phyloP scores from a whole-genome alignment of 2,329 filamentous ascomycete genomes.

The Tolypocladium guangdongense region DNA sequence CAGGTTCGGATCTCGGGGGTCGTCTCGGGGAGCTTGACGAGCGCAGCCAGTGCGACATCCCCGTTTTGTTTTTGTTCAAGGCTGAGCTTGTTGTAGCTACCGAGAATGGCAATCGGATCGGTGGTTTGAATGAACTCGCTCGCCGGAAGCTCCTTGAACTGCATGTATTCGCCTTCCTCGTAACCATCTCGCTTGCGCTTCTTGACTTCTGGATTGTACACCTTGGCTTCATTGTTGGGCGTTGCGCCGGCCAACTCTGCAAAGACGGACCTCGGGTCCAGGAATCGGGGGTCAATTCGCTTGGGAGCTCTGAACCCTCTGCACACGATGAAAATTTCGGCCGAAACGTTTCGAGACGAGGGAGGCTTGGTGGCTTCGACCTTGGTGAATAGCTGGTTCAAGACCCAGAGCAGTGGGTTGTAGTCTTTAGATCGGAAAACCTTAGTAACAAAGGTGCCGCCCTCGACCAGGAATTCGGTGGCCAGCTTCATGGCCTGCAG shows the following conservation, averaged over 20 bases:
- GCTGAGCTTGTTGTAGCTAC: constrained; percentile 70
- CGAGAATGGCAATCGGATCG: constrained; percentile 88
- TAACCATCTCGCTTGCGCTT: constrained; percentile 97
- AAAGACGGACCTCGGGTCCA: constrained; percentile 84
- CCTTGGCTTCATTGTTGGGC: constrained; percentile 94
- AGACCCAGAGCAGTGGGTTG: constrained; percentile 90
- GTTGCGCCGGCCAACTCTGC: constrained; percentile 77
- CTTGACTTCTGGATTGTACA: constrained; percentile 95
- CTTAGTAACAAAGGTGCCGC: constrained; percentile 93
- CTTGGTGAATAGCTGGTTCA: constrained; percentile 90
- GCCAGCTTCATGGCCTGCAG: constrained; percentile 87
- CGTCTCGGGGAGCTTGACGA: constrained; percentile 79
- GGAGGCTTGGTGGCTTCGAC: constrained; percentile 97
- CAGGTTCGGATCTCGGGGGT: constrained; percentile 69
- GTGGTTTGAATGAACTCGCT: constrained; percentile 90
- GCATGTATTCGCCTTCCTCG: constrained; percentile 87
- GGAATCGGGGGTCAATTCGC: constrained; percentile 79
- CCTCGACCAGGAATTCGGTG: constrained; percentile 81
- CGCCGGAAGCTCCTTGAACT: constrained; percentile 80
- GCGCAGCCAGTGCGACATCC: constrained; percentile 75
- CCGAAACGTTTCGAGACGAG: constrained; percentile 88
- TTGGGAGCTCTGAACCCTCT: constrained; percentile 93
- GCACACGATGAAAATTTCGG: constrained; percentile 97
- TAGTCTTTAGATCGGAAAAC: constrained; percentile 97
- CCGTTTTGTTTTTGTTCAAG: constrained; percentile 72